Evolutionary conservation across 2,329 filamentous ascomycete species (phyloP).

Genomic region (Truncatella angustata): DNA sequence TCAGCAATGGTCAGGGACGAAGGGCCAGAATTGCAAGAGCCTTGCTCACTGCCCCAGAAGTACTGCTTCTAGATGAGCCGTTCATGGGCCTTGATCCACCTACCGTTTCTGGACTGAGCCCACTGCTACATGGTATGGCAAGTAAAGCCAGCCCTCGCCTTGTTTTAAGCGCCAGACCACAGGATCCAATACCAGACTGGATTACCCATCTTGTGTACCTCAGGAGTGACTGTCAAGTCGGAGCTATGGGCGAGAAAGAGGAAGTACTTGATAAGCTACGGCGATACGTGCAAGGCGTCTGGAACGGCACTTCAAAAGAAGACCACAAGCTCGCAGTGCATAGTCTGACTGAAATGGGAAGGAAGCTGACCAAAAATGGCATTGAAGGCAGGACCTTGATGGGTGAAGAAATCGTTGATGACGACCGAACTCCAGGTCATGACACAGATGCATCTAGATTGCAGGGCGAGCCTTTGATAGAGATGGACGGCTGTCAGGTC

Average conservation of each 20-base stretch:
- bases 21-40: constrained; percentile 86
- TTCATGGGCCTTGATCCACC: constrained; percentile 95
- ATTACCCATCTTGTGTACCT: constrained; percentile 80
- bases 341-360: constrained; percentile 49
- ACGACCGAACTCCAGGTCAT: constrained; percentile 13
- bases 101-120: constrained; percentile 70
- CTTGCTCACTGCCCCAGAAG: constrained; percentile 72
- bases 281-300: constrained; percentile 46
- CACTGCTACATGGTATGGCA: constrained; percentile 67
- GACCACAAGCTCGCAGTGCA: constrained; percentile 48
- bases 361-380: constrained; percentile 39
- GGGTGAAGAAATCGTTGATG: constrained; percentile 21
- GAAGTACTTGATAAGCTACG: constrained; percentile 56
- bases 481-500: constrained; percentile 84
- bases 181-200: constrained; percentile 87
- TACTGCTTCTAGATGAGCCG: constrained; percentile 86
- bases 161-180: constrained; percentile 75
- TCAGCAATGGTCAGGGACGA: constrained; percentile 92
- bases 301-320: constrained; percentile 40
- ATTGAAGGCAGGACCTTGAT: constrained; percentile 35
- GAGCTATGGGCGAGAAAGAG: constrained; percentile 63
- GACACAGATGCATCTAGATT: constrained; percentile 11
- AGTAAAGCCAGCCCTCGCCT: constrained; percentile 66
- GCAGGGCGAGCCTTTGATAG: constrained; percentile 69
- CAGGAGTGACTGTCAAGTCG: constrained; percentile 63